phyloP scores from a whole-genome alignment of 228 moss, liverwort and hornwort species.

The Sphagnum fallax region DNA sequence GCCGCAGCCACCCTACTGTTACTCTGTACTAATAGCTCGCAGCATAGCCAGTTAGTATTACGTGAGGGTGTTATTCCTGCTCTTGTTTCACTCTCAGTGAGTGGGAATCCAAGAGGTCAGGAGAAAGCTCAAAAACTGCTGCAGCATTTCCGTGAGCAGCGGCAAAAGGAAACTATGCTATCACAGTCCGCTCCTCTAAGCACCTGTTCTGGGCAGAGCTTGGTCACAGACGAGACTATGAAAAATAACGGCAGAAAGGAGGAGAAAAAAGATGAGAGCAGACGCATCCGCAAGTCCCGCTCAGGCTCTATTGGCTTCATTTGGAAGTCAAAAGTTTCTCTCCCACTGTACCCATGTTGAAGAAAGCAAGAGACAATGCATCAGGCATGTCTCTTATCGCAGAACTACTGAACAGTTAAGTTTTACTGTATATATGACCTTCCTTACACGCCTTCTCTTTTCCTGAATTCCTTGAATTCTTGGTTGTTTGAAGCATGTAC shows the following conservation, averaged over 20 bases:
- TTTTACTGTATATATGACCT: no score
- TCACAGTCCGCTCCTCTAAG: conserved; percentile 39
- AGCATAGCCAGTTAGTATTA: conserved; percentile 66
- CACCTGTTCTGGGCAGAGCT: conserved; percentile 1
- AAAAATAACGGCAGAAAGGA: conserved; percentile 19
- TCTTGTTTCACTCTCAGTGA: conserved; percentile 65
- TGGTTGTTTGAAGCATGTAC: no score
- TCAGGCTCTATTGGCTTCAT: conserved; percentile 49
- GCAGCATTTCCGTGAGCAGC: conserved; percentile 68
- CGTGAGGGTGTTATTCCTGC: conserved; percentile 82
- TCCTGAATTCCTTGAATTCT: no score
- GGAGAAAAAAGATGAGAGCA: conserved; percentile 23
- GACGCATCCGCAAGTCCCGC: conserved; percentile 38
- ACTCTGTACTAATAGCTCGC: conserved; percentile 62
- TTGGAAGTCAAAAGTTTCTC: conserved; percentile 36
- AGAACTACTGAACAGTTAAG: no score
- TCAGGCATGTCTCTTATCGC: no score
- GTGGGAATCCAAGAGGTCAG: conserved; percentile 60
- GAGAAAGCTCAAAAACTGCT: conserved; percentile 81
- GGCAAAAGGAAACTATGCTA: conserved; percentile 55
- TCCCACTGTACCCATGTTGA: conserved; percentile 50
- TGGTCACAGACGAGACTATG: conserved; percentile 9
- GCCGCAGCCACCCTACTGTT: conserved; percentile 72
- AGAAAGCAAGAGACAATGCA: no score
- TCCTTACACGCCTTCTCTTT: no score